Evolutionary conservation across 23 red algal genomes (phyloP), one percentile per base, ranked within the genome.

Genomic region (Chondrus crispus): DNA sequence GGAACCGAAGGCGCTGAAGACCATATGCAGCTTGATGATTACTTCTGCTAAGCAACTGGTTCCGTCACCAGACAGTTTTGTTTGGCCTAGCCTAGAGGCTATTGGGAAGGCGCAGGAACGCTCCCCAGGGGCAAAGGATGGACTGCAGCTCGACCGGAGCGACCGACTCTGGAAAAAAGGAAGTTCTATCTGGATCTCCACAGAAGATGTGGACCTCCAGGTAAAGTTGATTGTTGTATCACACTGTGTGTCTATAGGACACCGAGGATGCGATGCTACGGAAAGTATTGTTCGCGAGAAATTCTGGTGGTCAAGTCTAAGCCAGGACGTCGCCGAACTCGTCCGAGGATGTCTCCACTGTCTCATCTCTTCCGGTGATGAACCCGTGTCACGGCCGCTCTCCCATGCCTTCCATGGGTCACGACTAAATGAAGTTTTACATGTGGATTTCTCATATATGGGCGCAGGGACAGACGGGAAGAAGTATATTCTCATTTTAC

Each of bases 161-260:
- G 37, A 48, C n/a, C 10, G 12, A 22, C 38, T 64, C n/a, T 41
- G 12, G 12, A 7, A 64, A 8, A 30, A 12, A 16, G 38, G 32
- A 3, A 24, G 6, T 38, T 3, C 9, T 3, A 84, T 88, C 12
- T 88, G 63, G 84, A 88, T 88, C 26, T 41, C 84, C 12, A 20
- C 11, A 18, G 45, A 49, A 22, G 41, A 28, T 13, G 45, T 24
- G 4, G 63, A 88, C n/a, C 9, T 88, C 9, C 46, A 71, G 62
- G 45, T 88, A 9, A 70, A 74, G 62, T 11, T 88, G 24, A 3
- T 88, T 16, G 51, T 74, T 3, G 16, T 88, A 6, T 48, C 84
- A 4, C 84, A 88, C 44, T 9, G 16, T 2, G 62, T 58, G 4
- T 3, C 37, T 10, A 10, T 52, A 3, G 84, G 84, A 48, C 84